A percentile compares a stretch with the other conserved stretches of the same genome.
phyloP scores from a whole-genome alignment of 768 basidiomycete species.

The Sistotremastrum suecicum region DNA sequence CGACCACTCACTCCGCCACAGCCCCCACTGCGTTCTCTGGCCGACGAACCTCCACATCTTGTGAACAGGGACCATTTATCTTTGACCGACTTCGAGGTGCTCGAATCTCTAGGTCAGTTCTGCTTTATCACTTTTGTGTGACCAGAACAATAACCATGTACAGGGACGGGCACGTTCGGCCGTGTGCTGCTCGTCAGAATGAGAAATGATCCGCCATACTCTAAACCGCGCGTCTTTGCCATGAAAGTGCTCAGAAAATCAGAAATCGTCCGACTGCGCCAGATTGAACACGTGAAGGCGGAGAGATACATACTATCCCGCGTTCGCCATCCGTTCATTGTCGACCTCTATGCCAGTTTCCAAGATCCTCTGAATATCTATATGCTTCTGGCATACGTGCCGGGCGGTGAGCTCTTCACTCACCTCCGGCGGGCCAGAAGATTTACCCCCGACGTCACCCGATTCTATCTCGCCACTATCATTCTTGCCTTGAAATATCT shows the following conservation, averaged over 20 bases:
- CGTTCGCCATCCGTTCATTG: constrained; percentile 89
- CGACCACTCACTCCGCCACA: constrained; percentile 12
- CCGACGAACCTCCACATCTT: constrained; percentile 57
- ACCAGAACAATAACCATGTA: not conserved
- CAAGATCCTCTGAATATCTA: constrained; percentile 96
- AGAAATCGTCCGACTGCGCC: constrained; percentile 78
- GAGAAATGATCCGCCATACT: constrained; percentile 29
- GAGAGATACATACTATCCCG: constrained; percentile 89
- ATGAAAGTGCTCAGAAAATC: constrained; percentile 83
- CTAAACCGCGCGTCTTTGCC: constrained; percentile 49
- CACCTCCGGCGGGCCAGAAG: constrained; percentile 87
- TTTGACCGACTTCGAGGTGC: constrained; percentile 69
- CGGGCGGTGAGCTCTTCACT: constrained; percentile 96
- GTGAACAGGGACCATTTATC: constrained; percentile 40
- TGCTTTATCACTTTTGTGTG: not conserved
- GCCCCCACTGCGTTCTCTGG: constrained; percentile 44
- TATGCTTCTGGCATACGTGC: constrained; percentile 93
- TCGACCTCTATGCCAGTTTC: constrained; percentile 90
- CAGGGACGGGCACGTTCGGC: constrained; percentile 94
- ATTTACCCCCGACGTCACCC: constrained; percentile 93
- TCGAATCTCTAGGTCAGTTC: constrained; percentile 55
- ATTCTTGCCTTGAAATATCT: constrained; percentile 90
- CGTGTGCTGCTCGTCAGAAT: constrained; percentile 84
- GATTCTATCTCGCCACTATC: constrained; percentile 95
- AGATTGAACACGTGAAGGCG: constrained; percentile 96